These are phyloP conservation scores for Pyracantha coccinea DNA, from an alignment of 331 rosid species.

Conservation along the genomic window DNA sequence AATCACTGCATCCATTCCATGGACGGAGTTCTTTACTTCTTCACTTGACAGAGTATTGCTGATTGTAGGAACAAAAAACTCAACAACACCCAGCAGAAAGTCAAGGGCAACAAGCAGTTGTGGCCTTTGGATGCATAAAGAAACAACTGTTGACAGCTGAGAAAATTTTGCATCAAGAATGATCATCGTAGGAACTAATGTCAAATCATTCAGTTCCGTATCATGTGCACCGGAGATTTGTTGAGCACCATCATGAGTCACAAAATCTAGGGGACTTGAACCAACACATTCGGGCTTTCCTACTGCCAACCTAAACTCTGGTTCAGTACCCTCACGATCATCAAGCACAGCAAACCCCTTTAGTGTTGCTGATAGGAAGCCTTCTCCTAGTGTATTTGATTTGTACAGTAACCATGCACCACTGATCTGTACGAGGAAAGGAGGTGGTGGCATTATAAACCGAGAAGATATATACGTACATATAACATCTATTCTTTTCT, in stretches of 20 bases:
- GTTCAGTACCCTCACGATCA: constrained; percentile 86
- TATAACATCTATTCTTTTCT: not conserved
- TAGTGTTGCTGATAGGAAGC: constrained; percentile 83
- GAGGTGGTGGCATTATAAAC: not conserved
- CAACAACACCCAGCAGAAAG: constrained; percentile 85
- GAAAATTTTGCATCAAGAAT: constrained; percentile 70
- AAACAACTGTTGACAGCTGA: constrained; percentile 49
- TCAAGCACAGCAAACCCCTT: constrained; percentile 80
- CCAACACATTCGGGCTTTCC: constrained; percentile 62
- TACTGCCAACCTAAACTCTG: constrained; percentile 79
- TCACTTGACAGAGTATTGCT: constrained; percentile 53
- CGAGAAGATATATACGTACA: not conserved
- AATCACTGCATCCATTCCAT: constrained; percentile 54
- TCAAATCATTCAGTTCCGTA: constrained; percentile 16
- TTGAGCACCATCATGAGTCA: constrained; percentile 29
- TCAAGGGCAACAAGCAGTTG: constrained; percentile 93
- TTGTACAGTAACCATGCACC: constrained; percentile 88
- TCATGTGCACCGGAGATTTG: constrained; percentile 26
- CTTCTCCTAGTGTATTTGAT: constrained; percentile 68
- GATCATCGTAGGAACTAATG: constrained; percentile 75
- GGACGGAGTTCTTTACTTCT: constrained; percentile 33
- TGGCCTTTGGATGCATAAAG: constrained; percentile 80
- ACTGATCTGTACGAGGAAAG: constrained; percentile 51
- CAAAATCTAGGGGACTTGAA: constrained; percentile 24
- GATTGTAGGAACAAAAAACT: constrained; percentile 84